phyloP scores from a whole-genome alignment of 352 stramenopile species.

The Phytophthora pinifolia region DNA sequence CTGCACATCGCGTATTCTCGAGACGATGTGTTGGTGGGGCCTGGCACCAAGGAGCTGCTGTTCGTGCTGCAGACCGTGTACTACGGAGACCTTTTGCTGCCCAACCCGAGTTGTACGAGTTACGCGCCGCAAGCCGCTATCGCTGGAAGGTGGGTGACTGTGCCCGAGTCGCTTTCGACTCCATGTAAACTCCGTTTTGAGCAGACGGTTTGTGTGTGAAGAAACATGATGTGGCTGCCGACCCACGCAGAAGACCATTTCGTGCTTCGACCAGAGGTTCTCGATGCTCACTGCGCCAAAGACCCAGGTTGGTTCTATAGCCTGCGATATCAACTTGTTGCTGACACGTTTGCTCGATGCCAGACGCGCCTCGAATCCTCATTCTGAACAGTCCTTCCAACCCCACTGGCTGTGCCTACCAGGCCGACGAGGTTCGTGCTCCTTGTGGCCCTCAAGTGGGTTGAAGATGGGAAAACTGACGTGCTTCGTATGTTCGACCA shows the following conservation, averaged over 20 bases:
- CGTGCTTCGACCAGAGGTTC: conserved; percentile 74
- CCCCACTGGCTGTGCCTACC: conserved; percentile 82
- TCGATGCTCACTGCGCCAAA: conserved; percentile 78
- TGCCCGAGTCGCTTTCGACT: neutral
- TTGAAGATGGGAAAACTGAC: conserved; percentile 5
- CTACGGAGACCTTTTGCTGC: conserved; percentile 83
- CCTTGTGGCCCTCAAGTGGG: neutral
- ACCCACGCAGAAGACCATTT: conserved; percentile 81
- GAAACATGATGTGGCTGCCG: conserved; percentile 88
- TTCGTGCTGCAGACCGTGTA: conserved; percentile 90
- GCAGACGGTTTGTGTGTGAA: conserved; percentile 16
- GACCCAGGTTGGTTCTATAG: conserved; percentile 57
- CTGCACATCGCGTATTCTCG: conserved; percentile 64
- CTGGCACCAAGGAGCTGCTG: conserved; percentile 88
- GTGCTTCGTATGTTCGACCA: conserved; percentile 2
- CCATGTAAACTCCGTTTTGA: neutral
- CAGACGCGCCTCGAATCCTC: conserved; percentile 81
- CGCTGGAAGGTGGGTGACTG: conserved; percentile 56
- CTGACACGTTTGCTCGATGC: neutral
- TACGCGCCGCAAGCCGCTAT: conserved; percentile 87
- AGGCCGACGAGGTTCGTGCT: conserved; percentile 59
- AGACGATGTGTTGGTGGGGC: conserved; percentile 83
- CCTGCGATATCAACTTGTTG: neutral
- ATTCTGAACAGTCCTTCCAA: conserved; percentile 89
- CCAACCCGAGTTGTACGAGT: conserved; percentile 85